Percentiles rank a stretch among this genome's conserved stretches.
Conservation (phyloP, 805 yeast species). For the Kregervanrija pseudodelftensis region DNA sequence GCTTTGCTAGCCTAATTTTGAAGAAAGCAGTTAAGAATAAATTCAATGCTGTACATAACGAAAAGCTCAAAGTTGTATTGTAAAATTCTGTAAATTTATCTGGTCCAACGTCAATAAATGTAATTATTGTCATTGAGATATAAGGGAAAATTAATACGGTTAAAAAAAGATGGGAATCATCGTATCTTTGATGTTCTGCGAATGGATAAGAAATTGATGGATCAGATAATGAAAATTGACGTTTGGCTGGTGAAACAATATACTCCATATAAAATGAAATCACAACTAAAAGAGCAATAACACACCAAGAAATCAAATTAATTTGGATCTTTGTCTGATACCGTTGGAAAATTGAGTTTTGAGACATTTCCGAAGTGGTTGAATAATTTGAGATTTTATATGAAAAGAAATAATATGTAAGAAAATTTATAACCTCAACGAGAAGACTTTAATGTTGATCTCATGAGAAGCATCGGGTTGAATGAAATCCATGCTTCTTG, state of each 20-base stretch:
- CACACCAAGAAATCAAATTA: constrained; percentile 6
- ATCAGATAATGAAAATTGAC: constrained; percentile 38
- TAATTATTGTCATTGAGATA: constrained; percentile 17
- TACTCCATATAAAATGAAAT: constrained; percentile 15
- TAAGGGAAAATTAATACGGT: constrained; percentile 34
- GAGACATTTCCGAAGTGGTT: background rate
- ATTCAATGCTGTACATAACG: constrained; percentile 34
- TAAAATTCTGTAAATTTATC: constrained; percentile 32
- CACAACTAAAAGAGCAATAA: background rate
- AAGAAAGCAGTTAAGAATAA: constrained; percentile 61
- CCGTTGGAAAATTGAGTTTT: background rate
- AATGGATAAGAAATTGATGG: constrained; percentile 42
- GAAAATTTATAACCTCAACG: no score
- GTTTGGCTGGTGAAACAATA: constrained; percentile 34
- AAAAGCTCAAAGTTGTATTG: constrained; percentile 31
- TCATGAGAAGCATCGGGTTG: no score
- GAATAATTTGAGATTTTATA: no score
- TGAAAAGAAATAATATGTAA: no score
- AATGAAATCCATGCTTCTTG: no score
- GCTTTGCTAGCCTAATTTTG: constrained; percentile 77
- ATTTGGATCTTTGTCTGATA: constrained; percentile 4
- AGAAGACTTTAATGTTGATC: no score
- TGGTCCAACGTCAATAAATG: constrained; percentile 9
- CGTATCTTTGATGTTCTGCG: constrained; percentile 33
- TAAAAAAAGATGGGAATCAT: constrained; percentile 21